Base-by-base conservation (phyloP, 2,329 filamentous ascomycete genomes). In the Diaporthe sp. region DNA sequence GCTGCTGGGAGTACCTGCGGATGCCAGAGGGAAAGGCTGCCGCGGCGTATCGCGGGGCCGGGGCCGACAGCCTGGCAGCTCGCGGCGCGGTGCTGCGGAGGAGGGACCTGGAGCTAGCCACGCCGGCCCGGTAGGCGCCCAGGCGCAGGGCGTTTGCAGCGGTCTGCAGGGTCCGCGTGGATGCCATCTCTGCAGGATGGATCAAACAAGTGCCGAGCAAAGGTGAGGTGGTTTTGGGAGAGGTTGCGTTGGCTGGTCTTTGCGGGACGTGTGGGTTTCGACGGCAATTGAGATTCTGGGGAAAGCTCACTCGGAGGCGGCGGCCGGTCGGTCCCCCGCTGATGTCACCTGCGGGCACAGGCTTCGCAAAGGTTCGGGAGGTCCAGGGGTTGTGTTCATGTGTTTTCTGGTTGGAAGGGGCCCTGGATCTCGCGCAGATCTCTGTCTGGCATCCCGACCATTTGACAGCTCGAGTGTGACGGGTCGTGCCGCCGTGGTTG, bases 1-100 rank as follows among this genome's bases (percentile, higher is more conserved):
- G 78, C 8, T 73, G 37, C 46, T 61, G 51, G 46, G 83, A 84
- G 77, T 83, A 85, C 49, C 71, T 39, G 60, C 60, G 49, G 31
- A 44, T 46, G 31, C 34, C 44, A n/a, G 62, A n/a, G 58, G 55
- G 25, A 19, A 44, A 42, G 12, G 53, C 51, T 13, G 65, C 58
- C 15, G 15, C 39, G 8, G 42, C 57, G 31, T 25, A 1, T 37
- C 34, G 9, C 8, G 70, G 53, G 39, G 15, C n/a, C n/a, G 31
- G 53, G 19, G 62, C 22, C 31, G 28, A 34, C 46, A 13, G 31
- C 8, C 37, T 3, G 44, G 31, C 17, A 39, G 55, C 17, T 6
- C 2, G 44, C 15, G 42, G 46, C 51, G 57, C 58, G 42, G 46
- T 22, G 62, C n/a, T 31, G 53, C 37, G 44, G 62, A 62, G 65